phyloP scores from a whole-genome alignment of 352 stramenopile species.

The Globisporangium radiosum region DNA sequence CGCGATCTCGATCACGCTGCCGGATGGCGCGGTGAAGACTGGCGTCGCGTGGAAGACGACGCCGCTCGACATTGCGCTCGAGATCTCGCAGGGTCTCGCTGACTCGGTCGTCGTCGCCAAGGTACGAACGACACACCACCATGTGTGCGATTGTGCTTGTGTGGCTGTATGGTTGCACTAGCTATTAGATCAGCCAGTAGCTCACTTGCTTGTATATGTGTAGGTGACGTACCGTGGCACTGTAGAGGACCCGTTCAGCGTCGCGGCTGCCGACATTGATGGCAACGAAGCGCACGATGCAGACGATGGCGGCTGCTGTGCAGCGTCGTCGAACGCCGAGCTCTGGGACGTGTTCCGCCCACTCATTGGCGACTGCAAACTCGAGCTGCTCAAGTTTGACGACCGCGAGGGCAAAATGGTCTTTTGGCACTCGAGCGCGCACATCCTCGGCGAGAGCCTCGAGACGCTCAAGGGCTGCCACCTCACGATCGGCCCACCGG shows the following conservation, averaged over 20 bases:
- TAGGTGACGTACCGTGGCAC: constrained; percentile 84
- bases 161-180: not conserved
- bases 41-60: constrained; percentile 93
- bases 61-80: constrained; percentile 93
- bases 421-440: constrained; percentile 97
- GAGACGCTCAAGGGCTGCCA: constrained; percentile 95
- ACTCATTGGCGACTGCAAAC: constrained; percentile 93
- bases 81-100: constrained; percentile 94
- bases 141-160: not conserved
- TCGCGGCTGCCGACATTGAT: constrained; percentile 84
- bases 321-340: constrained; percentile 57
- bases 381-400: constrained; percentile 99
- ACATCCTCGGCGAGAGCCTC: constrained; percentile 96
- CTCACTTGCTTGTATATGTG: not conserved
- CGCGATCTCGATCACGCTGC: constrained; percentile 95
- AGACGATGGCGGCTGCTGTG: constrained; percentile 37
- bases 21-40: constrained; percentile 92
- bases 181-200: not conserved
- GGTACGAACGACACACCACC: not conserved
- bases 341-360: constrained; percentile 97
- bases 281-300: constrained; percentile 74
- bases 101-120: constrained; percentile 89
- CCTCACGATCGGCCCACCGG: constrained; percentile 95
- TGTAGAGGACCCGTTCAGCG: constrained; percentile 67
- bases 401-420: constrained; percentile 93